Base-by-base conservation (phyloP, 176 grass and related monocot genomes). In the Oryza punctata region DNA sequence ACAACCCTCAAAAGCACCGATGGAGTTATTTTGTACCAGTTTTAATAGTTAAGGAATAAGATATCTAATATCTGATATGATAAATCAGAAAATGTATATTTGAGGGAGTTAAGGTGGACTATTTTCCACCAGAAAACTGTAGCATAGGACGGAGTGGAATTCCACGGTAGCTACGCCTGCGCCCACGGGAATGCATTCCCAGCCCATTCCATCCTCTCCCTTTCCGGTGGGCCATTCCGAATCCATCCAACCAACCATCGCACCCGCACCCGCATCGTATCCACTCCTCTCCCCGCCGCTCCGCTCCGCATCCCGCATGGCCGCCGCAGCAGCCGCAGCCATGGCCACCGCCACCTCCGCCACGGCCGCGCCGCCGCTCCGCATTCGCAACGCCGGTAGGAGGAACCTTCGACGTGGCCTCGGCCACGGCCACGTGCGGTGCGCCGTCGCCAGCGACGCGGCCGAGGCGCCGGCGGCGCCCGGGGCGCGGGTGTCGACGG, bases 401-500 rank as follows among this genome's bases (percentile, higher is more conserved):
- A 57, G 67, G 0, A 11, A 15, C 25, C 88, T 9, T 1, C 40
- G 40, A 7, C 38, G 38, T 8, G 5, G 30, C 59, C 78, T 67
- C 2, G 54, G 33, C 3, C 47, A 14, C 2, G 54, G 33, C 3
- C 47, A 14, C 12, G 14, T 70, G 18, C 65, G 73, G 15, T 86
- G 78, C 37, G 84, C 79, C 5, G n/a, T 82, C 59, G 73, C 74
- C 7, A 59, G 84, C 61, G 47, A 59, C 68, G 67, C 74, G n/a
- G 41, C 79, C 12, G 84, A 78, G 68, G 75, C 79, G 0, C 27
- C 80, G 0, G 38, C 79, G 2, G 52, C 37, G 67, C 9, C 79
- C n/a, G 38, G 68, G 45, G 75, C 82, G 40, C 84, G 79, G 54
- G 41, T 93, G 54, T 79, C 90, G 63, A 89, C 81, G 27, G 91